These are phyloP conservation scores for Escallonia herrerae DNA, from an alignment of 129 eudicot species.

Conservation along the genomic window DNA sequence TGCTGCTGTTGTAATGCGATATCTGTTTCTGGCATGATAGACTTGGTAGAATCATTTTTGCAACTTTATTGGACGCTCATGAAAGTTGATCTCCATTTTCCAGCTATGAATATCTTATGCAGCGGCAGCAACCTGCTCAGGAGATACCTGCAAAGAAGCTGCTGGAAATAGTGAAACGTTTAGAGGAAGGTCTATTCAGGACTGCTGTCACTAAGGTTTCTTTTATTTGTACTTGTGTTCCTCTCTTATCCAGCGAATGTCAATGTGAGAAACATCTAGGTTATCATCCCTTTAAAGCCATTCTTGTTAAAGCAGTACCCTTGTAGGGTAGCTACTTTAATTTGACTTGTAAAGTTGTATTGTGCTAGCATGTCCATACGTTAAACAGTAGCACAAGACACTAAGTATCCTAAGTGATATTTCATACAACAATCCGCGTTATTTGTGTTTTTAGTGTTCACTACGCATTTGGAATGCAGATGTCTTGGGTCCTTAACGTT, in stretches of 20 bases:
- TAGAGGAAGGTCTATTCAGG: slow-evolving; percentile 74
- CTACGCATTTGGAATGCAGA: too few relatives aligned
- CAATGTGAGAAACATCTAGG: background rate
- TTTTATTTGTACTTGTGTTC: background rate
- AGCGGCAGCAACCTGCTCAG: slow-evolving; percentile 36
- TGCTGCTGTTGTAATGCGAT: too few relatives aligned
- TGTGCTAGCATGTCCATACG: too few relatives aligned
- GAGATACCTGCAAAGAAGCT: slow-evolving; percentile 39
- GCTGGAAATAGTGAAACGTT: slow-evolving; percentile 49
- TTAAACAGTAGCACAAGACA: too few relatives aligned
- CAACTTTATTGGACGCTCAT: slow-evolving; percentile 13
- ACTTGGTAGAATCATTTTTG: background rate
- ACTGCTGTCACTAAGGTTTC: slow-evolving; percentile 58
- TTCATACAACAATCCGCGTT: too few relatives aligned
- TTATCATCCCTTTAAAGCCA: background rate
- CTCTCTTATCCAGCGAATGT: background rate
- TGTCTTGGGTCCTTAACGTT: background rate
- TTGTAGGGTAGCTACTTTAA: too few relatives aligned
- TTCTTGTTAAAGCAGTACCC: too few relatives aligned
- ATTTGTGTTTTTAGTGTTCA: too few relatives aligned
- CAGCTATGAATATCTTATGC: slow-evolving; percentile 58
- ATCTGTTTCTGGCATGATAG: background rate
- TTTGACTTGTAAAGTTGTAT: too few relatives aligned
- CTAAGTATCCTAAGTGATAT: too few relatives aligned
- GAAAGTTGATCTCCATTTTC: slow-evolving; percentile 12